Base-by-base conservation (phyloP, 352 stramenopile species). In the Phytophthora constricta region DNA sequence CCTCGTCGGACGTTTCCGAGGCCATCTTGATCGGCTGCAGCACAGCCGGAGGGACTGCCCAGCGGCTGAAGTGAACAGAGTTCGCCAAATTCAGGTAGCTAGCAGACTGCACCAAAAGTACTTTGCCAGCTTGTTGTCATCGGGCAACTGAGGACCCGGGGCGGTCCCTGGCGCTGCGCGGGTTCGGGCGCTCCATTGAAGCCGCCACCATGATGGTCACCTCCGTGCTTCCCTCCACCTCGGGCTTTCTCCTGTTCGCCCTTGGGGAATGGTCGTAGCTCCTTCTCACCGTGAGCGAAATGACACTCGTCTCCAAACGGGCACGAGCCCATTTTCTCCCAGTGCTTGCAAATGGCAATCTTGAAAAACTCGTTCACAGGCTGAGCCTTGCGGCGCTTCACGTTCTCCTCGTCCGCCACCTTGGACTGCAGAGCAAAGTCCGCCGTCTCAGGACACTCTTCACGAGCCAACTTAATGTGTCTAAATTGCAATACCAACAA, bases 351-450 rank as follows among this genome's bases (percentile, higher is more conserved):
- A 39, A 99, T 95, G 52, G 89, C 91, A 48, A 98, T 97, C 73
- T 99, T 99, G 79, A 93, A 99, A 66, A 98, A 98, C 79, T 99
- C 97, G 75, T 99, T 99, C 26, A 95, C 86, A 9, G 89, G 89
- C 58, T 96, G 89, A 26, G 86, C 85, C 67, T 96, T 94, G 37
- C 86, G 78, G 20, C 88, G 87, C 74, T 96, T 86, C 56, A 95
- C 74, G 72, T 91, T 91, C 79, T 97, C 89, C 86, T 97, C 86
- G 78, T 98, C 78, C 11, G 87, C 86, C 43, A 91, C 87, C 72
- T 96, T 96, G 81, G 86, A 93, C 78, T 92, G 86, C 70, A 99
- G 66, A 26, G 92, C 92, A 71, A 99, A 99, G 70, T 99, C 95
- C 2, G 96, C 95, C 11, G 94, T 95, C 23, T 96, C 79, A 0